phyloP scores from a whole-genome alignment of 306 rosid genomes.

The Sphenostylis stenocarpa region DNA sequence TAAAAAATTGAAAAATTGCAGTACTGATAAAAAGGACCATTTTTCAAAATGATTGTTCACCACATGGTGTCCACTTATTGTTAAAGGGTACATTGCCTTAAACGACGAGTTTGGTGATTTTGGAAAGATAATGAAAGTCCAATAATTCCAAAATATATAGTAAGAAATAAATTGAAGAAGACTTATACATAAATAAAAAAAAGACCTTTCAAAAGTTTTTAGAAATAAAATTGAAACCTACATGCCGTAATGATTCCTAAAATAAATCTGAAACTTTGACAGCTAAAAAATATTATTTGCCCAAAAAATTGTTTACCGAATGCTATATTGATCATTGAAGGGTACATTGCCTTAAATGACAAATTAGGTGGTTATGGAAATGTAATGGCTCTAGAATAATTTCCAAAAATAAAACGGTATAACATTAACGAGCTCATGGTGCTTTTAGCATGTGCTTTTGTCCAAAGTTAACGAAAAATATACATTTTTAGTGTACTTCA shows the following conservation, averaged over 20 bases:
- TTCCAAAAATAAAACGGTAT: background rate
- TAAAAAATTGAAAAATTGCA: background rate
- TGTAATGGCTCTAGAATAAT: background rate
- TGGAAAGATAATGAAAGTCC: background rate
- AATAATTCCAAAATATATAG: background rate
- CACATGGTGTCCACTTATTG: background rate
- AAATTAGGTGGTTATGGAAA: background rate
- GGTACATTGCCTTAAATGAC: background rate
- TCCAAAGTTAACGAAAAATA: background rate
- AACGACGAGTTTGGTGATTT: background rate
- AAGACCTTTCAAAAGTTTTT: background rate
- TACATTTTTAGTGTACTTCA: no score
- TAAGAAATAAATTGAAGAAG: background rate
- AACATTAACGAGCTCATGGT: background rate
- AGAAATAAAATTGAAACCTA: background rate
- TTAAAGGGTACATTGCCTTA: slow-evolving; percentile 12
- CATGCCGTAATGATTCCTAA: background rate
- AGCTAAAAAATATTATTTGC: background rate
- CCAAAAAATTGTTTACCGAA: background rate
- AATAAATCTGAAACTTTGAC: background rate
- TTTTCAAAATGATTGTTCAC: background rate
- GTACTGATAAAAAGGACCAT: background rate
- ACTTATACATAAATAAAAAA: background rate
- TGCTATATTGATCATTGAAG: background rate
- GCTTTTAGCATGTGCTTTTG: slow-evolving; percentile 19